Evolutionary conservation across 768 basidiomycete genomes (phyloP).

Genomic region (Tulasnella sp.): DNA sequence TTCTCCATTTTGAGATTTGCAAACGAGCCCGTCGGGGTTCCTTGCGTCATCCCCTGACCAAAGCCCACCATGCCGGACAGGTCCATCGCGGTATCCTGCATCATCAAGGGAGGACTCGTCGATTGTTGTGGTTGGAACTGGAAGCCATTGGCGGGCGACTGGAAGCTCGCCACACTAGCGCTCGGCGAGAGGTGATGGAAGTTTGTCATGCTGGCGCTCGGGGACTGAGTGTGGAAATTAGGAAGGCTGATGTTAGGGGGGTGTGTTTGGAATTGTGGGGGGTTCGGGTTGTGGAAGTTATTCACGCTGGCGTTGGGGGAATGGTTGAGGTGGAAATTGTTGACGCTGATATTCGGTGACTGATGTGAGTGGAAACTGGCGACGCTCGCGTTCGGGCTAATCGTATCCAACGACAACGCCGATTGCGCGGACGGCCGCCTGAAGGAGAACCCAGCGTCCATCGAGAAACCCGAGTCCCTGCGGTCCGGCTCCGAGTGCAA

Average conservation of each 20-base stretch:
- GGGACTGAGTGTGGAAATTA: constrained; percentile 8
- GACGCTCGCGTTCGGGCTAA: constrained; percentile 9
- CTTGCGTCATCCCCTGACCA: neutral
- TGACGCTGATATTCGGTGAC: neutral
- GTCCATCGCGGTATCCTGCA: neutral
- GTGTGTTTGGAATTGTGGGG: neutral
- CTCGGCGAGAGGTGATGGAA: constrained; percentile 13
- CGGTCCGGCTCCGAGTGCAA: neutral
- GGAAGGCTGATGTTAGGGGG: neutral
- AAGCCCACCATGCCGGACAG: no score
- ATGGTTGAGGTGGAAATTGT: constrained; percentile 2
- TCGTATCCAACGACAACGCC: neutral
- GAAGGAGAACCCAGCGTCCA: neutral
- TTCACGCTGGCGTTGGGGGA: constrained; percentile 9
- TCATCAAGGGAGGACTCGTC: no score
- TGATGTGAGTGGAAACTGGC: constrained; percentile 15
- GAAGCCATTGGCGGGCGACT: no score
- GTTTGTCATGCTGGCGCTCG: constrained; percentile 8
- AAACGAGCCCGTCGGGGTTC: constrained; percentile 3
- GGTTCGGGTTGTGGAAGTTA: neutral
- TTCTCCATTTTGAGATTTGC: neutral
- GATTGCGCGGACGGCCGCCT: constrained; percentile 9
- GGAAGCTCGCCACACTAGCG: constrained; percentile 8
- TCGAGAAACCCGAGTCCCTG: constrained; percentile 2
- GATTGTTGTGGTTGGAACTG: no score